These are phyloP conservation scores for Podospora bellae-mahoneyi DNA, from an alignment of 495 filamentous ascomycete species.

Conservation along the genomic window DNA sequence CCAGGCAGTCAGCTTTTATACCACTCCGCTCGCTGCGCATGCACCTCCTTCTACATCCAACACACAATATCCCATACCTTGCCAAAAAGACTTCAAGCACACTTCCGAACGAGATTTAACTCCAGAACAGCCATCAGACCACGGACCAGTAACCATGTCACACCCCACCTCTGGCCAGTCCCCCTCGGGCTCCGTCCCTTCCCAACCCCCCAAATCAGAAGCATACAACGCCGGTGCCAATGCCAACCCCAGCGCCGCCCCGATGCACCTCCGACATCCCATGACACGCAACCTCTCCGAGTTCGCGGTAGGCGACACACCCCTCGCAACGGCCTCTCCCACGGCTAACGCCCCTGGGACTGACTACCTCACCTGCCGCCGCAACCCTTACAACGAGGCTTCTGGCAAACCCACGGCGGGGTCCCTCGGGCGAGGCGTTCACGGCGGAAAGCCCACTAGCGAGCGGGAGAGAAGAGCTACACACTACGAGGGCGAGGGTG, in stretches of 20 bases:
- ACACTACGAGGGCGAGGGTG: constrained; percentile 6
- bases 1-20: background rate
- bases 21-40: background rate
- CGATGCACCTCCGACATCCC: constrained; percentile 41
- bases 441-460: constrained; percentile 32
- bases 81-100: background rate
- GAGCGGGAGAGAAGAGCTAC: constrained; percentile 17
- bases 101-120: background rate
- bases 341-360: constrained; percentile 18
- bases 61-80: background rate
- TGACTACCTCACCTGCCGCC: constrained; percentile 29
- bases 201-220: constrained; percentile 52
- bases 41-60: background rate
- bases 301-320: constrained; percentile 36
- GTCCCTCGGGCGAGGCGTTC: constrained; percentile 33
- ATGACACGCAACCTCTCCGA: constrained; percentile 49
- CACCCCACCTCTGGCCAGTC: constrained; percentile 25
- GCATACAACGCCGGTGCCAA: constrained; percentile 34
- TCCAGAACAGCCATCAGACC: background rate
- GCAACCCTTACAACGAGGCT: constrained; percentile 17
- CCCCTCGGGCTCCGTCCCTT: constrained; percentile 36
- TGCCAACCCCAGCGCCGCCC: background rate
- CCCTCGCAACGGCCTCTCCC: constrained; percentile 7
- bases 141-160: constrained; percentile 9
- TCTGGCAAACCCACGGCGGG: constrained; percentile 23